Conservation (phyloP, 352 stramenopile genomes). For the Heterotrichella gracilis region DNA sequence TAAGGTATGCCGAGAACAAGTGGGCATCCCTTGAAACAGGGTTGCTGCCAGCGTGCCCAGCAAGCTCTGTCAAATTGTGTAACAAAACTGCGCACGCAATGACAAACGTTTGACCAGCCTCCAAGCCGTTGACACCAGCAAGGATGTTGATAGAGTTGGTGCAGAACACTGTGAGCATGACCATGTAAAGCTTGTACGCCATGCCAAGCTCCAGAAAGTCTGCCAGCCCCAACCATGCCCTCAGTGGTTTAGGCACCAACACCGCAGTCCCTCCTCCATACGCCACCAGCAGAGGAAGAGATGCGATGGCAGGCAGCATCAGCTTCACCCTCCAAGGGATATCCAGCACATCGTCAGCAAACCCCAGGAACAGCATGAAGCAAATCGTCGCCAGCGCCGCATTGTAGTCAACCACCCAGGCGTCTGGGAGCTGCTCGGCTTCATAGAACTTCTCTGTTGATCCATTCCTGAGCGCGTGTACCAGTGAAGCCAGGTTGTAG, state of each 20-base stretch:
- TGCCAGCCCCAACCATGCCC: no score
- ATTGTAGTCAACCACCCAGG: slow-evolving; percentile 25
- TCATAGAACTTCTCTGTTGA: no score
- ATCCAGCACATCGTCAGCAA: slow-evolving; percentile 73
- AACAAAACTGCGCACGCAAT: slow-evolving; percentile 60
- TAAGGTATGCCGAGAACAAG: slow-evolving; percentile 71
- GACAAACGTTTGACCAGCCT: slow-evolving; percentile 50
- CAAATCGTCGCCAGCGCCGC: slow-evolving; percentile 30
- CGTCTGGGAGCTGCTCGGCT: no score
- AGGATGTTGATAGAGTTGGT: slow-evolving; percentile 99
- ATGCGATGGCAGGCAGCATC: slow-evolving; percentile 66
- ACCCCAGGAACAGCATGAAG: slow-evolving; percentile 59
- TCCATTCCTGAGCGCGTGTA: no score
- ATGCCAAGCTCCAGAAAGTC: slow-evolving; percentile 41
- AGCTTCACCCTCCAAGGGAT: slow-evolving; percentile 75
- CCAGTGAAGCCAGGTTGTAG: no score
- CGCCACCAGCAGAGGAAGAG: slow-evolving; percentile 65
- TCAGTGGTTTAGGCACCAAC: slow-evolving; percentile 23
- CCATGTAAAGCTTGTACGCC: slow-evolving; percentile 89
- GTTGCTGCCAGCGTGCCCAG: slow-evolving; percentile 36
- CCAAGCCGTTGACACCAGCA: slow-evolving; percentile 86
- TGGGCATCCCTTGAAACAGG: slow-evolving; percentile 33
- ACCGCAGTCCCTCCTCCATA: slow-evolving; percentile 74
- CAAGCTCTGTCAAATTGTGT: slow-evolving; percentile 71
- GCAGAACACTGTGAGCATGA: slow-evolving; percentile 87